A percentile compares a stretch with the other conserved stretches of the same genome.
Evolutionary conservation across 192 early-diverging fungal species (phyloP).

Genomic region (Backusella circina): DNA sequence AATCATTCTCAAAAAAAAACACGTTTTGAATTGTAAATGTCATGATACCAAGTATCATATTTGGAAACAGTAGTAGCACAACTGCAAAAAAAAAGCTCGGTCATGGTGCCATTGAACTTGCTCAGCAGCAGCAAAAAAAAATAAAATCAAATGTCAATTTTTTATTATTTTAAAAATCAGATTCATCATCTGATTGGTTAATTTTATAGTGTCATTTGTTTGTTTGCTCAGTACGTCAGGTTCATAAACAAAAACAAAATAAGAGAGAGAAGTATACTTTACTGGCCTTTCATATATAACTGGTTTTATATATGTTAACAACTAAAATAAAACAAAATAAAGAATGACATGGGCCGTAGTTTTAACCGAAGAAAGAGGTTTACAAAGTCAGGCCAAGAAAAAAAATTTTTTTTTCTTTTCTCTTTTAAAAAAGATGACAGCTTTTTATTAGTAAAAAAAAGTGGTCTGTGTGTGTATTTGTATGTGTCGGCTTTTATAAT

Average conservation of each 20-base stretch:
- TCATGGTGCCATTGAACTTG: background rate
- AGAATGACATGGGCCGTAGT: background rate
- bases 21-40: background rate
- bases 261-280: too few species aligned
- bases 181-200: background rate
- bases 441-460: background rate
- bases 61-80: background rate
- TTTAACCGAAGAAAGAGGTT: background rate
- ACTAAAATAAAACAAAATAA: too few species aligned
- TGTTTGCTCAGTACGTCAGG: background rate
- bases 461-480: background rate
- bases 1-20: background rate
- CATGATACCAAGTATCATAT: background rate
- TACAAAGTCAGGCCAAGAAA: background rate
- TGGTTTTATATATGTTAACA: background rate
- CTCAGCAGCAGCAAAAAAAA: background rate
- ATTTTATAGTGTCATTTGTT: background rate
- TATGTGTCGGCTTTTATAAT: background rate
- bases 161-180: background rate
- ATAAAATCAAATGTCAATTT: background rate
- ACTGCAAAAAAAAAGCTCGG: background rate
- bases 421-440: background rate
- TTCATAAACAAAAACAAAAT: too few species aligned
- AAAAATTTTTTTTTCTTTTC: background rate
- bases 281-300: background rate